Evolutionary conservation across 441 rosid genomes (phyloP).

Genomic region (Pelargonium myrrhifolium): DNA sequence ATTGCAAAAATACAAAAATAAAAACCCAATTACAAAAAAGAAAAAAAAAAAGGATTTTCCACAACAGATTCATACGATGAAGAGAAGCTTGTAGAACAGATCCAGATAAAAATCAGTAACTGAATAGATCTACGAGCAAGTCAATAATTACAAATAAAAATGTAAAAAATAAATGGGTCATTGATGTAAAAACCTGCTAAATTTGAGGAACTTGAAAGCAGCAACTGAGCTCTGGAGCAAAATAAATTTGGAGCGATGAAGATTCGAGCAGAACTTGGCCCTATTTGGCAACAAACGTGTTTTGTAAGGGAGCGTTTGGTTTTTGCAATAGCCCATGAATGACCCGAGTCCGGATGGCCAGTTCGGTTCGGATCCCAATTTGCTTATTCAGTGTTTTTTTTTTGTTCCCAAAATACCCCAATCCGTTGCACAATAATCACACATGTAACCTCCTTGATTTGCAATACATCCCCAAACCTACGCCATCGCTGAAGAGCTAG

Average conservation of each 20-base stretch:
- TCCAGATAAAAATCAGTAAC: neutral
- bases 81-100: neutral
- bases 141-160: neutral
- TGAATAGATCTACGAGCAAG: neutral
- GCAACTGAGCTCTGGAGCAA: neutral
- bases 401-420: neutral
- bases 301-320: neutral
- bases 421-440: neutral
- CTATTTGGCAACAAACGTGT: no score
- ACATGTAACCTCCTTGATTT: neutral
- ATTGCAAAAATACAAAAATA: neutral
- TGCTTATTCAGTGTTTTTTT: neutral
- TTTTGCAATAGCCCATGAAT: neutral
- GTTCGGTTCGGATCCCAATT: neutral
- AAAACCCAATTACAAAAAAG: neutral
- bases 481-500: slow-evolving; percentile 1
- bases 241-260: neutral
- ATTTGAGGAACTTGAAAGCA: neutral
- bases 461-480: neutral
- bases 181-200: slow-evolving; percentile 1
- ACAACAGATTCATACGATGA: neutral
- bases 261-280: neutral
- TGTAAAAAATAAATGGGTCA: neutral
- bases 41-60: neutral
- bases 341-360: no score